Conservation (phyloP, 2,329 filamentous ascomycete genomes). For the Cercospora sp. region DNA sequence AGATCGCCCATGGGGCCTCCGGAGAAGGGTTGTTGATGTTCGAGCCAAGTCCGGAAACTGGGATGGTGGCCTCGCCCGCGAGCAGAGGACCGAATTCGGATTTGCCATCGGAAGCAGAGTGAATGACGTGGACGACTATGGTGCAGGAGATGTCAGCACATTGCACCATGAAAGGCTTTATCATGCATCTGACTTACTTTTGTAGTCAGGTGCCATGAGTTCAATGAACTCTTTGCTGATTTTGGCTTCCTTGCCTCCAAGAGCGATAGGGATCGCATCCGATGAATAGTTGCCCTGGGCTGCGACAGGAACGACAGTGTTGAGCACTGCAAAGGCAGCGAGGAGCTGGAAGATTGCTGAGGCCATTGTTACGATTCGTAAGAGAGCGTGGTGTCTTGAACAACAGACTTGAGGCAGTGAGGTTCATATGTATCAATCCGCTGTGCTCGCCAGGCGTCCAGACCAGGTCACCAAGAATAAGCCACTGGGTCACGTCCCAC, state of each 20-base stretch:
- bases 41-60: constrained; percentile 26
- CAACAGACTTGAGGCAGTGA: neutral
- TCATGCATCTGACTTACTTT: constrained; percentile 17
- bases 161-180: neutral
- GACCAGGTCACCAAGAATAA: neutral
- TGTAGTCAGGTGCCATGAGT: constrained; percentile 29
- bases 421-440: neutral
- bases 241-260: constrained; percentile 30
- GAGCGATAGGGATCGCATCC: constrained; percentile 26
- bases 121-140: constrained; percentile 32
- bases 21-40: constrained; percentile 22
- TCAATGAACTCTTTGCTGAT: constrained; percentile 26
- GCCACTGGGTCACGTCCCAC: neutral
- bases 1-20: constrained; percentile 28
- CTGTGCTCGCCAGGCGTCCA: neutral
- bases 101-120: constrained; percentile 21
- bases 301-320: neutral
- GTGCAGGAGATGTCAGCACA: neutral
- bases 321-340: constrained; percentile 1
- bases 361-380: neutral
- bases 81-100: constrained; percentile 30
- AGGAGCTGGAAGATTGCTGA: neutral
- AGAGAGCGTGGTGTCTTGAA: neutral
- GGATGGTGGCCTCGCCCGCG: constrained; percentile 21
- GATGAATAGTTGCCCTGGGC: neutral